Conservation (phyloP, 2,329 filamentous ascomycete species). For the Hypoxylon sp. region DNA sequence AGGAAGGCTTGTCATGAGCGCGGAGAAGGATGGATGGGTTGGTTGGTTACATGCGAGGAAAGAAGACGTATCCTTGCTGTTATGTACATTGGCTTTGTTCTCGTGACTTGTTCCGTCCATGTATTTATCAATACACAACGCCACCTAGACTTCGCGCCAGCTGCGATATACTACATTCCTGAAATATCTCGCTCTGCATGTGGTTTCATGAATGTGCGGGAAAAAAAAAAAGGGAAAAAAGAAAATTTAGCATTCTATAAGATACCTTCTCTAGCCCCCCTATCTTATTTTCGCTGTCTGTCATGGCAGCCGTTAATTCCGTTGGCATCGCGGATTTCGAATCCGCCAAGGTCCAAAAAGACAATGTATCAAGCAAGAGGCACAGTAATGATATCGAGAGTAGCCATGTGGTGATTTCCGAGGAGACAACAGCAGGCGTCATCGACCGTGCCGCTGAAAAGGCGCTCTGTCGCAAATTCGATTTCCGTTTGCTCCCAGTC, state of each 20-base stretch:
- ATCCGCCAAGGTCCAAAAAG: conserved; percentile 37
- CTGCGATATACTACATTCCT: conserved; percentile 10
- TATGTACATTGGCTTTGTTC: conserved; percentile 18
- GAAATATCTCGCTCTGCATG: not conserved
- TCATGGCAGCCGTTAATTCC: conserved; percentile 29
- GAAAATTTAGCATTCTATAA: not conserved
- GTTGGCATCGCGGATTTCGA: conserved; percentile 29
- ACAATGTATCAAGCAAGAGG: conserved; percentile 35
- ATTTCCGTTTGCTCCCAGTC: conserved; percentile 67
- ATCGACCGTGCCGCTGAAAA: conserved; percentile 63
- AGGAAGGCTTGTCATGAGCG: conserved; percentile 23
- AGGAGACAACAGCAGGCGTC: conserved; percentile 51
- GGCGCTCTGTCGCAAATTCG: conserved; percentile 68
- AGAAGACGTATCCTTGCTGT: not conserved
- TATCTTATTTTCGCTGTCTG: conserved; percentile 3
- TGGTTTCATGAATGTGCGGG: not conserved
- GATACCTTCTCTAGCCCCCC: conserved; percentile 2
- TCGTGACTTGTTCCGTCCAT: not conserved
- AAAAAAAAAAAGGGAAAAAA: no score
- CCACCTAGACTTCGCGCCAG: not conserved
- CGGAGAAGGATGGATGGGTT: conserved; percentile 7
- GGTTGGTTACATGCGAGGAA: conserved; percentile 27
- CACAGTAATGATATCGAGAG: conserved; percentile 47
- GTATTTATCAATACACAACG: conserved; percentile 7
- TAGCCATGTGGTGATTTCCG: conserved; percentile 53